Evolutionary conservation across 1,284 basidiomycete species (phyloP), one percentile per base, ranked within the genome.

Genomic region (Entoloma clypeatum): DNA sequence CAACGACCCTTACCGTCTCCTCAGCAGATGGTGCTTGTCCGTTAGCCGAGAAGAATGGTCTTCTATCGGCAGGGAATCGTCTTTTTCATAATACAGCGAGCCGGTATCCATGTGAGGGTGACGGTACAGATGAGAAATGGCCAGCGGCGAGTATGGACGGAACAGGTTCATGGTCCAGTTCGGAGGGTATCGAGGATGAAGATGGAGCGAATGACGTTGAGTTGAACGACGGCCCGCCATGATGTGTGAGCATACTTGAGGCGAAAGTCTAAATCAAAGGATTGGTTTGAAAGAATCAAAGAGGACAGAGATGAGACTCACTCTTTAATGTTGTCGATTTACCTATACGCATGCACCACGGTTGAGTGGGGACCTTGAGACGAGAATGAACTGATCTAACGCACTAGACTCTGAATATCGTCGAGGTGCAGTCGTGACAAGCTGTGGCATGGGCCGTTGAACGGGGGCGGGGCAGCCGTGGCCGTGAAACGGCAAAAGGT

Each of bases 241-340:
- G 68, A 67, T 31, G 69, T 61, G 10, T 62, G 66, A 1, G 75
- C 72, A 39, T 76, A 77, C 27, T 63, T 66, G 57, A 78, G 65
- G 26, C 74, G 71, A 44, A 76, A 72, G 45, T 71, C 69, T 77
- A 48, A 11, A 11, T 9, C 5, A 30, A 32, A 7, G 18, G 16
- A 33, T 16, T 28, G 22, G 30, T 2, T 26, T 14, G 17, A 28
- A 21, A 23, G 41, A 23, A 29, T 37, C 41, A 42, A 13, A 5
- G n/a, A n/a, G n/a, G 19, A 34, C 18, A 22, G 26, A 22, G 22
- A 42, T 10, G 16, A 21, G 13, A 65, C 72, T 39, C 53, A 79
- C 80, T 83, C 57, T 82, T 82, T 35, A 82, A 63, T 2, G 77
- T 81, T 4, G 80, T 82, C 0, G 75, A 79, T 58, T 82, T 81